Evolutionary conservation across 2,329 filamentous ascomycete species (phyloP).

Genomic region (Microcera coccophila): DNA sequence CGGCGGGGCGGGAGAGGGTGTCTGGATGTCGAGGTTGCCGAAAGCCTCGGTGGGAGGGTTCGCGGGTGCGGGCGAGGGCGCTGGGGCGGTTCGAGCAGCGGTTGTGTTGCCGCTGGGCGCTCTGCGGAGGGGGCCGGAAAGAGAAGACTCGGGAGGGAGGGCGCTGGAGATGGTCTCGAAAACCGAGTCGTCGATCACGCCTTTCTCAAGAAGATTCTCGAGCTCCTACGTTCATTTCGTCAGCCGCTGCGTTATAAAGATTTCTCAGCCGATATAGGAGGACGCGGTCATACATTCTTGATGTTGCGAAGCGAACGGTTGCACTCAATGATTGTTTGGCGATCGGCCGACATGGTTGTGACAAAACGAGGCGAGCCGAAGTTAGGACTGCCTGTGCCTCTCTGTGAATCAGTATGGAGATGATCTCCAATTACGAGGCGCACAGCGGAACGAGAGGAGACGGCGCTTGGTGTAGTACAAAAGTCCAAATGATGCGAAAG

Average conservation of each 20-base stretch:
- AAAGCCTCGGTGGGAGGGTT: slow-evolving; percentile 37
- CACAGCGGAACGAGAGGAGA: not conserved
- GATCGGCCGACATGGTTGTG: slow-evolving; percentile 45
- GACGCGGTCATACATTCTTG: slow-evolving; percentile 66
- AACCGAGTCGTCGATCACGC: slow-evolving; percentile 69
- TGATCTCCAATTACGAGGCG: not conserved
- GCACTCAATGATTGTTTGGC: slow-evolving; percentile 61
- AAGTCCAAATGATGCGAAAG: not conserved
- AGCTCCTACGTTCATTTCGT: slow-evolving; percentile 65
- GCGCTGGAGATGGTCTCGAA: slow-evolving; percentile 71
- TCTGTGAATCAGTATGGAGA: not conserved
- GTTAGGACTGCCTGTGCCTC: not conserved
- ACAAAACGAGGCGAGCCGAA: not conserved
- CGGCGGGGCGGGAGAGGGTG: slow-evolving; percentile 42
- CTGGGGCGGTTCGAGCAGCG: slow-evolving; percentile 26
- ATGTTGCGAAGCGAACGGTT: slow-evolving; percentile 85
- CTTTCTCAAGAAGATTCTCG: slow-evolving; percentile 79
- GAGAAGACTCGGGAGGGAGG: slow-evolving; percentile 67
- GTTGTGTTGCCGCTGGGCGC: slow-evolving; percentile 28
- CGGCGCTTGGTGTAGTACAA: not conserved
- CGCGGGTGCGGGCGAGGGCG: slow-evolving; percentile 30
- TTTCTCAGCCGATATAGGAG: not conserved
- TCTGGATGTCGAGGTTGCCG: slow-evolving; percentile 38
- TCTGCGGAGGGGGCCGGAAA: slow-evolving; percentile 48
- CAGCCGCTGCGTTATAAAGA: slow-evolving; percentile 2